Base-by-base conservation (phyloP, 208 protist species). In the Trypanosoma vivax region DNA sequence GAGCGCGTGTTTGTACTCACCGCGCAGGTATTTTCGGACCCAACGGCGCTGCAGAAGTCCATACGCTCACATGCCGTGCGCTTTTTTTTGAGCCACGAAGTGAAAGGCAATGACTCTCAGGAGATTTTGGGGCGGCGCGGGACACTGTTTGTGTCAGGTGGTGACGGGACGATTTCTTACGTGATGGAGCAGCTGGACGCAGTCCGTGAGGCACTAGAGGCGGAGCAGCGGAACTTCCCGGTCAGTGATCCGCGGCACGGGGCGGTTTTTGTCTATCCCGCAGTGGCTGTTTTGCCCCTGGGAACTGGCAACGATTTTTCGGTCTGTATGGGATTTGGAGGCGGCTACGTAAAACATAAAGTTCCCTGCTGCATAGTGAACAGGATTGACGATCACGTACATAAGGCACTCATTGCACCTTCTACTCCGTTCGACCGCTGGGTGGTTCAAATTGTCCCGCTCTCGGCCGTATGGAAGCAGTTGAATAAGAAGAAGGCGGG, bases 291-390 rank as follows among this genome's bases (percentile, higher is more conserved):
- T 24, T 52, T 94, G 24, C 75, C 86, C 10, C 66, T 90, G 19
- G 86, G 86, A 13, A 94, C 86, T 0, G 86, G 86, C 25, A 94
- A 94, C 65, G 86, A 94, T 56, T 88, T 68, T 65, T 80, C 75
- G 50, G 84, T 79, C 65, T 85, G 67, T 27, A 45, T 90, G 14
- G 86, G 86, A 21, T 90, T 94, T 49, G 82, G 86, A 29, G 56
- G 34, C 5, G 74, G 73, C 21, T 85, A 88, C 38, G 21, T 29
- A 24, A 61, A 33, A 23, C 50, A 57, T 41, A 43, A 48, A 45
- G 7, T 65, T 5, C 34, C 25, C 28, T 64, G 70, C 40, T 72
- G 62, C 45, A 54, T 37, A 3, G 66, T 67, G 25, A 38, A 57
- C 21, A 0, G 19, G 4, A 64, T 89, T 50, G 72, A 54, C 14